These are phyloP conservation scores for Alternaria infectoria DNA, from an alignment of 2,329 filamentous ascomycete species.

Conservation along the genomic window DNA sequence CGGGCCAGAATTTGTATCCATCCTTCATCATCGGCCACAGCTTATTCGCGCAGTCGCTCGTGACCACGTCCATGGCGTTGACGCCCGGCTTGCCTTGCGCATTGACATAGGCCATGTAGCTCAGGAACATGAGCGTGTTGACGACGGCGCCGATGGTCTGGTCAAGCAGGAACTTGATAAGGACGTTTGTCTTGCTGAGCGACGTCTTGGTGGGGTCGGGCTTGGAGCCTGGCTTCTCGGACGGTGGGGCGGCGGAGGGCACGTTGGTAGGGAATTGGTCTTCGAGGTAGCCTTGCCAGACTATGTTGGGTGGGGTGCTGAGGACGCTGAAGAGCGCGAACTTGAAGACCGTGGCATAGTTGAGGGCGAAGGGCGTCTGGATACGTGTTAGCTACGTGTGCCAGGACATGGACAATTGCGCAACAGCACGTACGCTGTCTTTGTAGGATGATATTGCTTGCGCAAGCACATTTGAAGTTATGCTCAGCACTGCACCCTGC, in stretches of 20 bases:
- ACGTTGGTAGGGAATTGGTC: conserved; percentile 69
- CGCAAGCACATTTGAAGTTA: conserved; percentile 74
- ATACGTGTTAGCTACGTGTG: conserved; percentile 10
- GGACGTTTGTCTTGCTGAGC: conserved; percentile 67
- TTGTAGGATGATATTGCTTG: conserved; percentile 72
- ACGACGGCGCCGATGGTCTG: conserved; percentile 69
- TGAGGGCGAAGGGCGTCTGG: conserved; percentile 66
- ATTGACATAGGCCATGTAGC: conserved; percentile 61
- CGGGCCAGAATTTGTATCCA: conserved; percentile 75
- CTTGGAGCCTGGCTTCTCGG: conserved; percentile 40
- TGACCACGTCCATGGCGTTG: conserved; percentile 43
- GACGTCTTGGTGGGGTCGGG: conserved; percentile 33
- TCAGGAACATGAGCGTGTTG: conserved; percentile 70
- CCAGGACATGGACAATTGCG: neutral
- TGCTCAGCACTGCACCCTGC: conserved; percentile 70
- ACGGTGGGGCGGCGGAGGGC: conserved; percentile 30
- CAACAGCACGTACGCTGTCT: conserved; percentile 57
- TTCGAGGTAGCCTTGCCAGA: conserved; percentile 86
- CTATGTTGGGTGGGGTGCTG: conserved; percentile 80
- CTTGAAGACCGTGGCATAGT: conserved; percentile 73
- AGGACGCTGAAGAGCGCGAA: conserved; percentile 77
- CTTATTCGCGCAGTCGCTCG: conserved; percentile 52
- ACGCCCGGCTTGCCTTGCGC: conserved; percentile 34
- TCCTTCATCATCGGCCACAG: conserved; percentile 64
- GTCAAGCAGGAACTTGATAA: conserved; percentile 71